These are phyloP conservation scores for Aspergillus costaricaensis DNA, from an alignment of 2,329 filamentous ascomycete genomes.

Conservation along the genomic window DNA sequence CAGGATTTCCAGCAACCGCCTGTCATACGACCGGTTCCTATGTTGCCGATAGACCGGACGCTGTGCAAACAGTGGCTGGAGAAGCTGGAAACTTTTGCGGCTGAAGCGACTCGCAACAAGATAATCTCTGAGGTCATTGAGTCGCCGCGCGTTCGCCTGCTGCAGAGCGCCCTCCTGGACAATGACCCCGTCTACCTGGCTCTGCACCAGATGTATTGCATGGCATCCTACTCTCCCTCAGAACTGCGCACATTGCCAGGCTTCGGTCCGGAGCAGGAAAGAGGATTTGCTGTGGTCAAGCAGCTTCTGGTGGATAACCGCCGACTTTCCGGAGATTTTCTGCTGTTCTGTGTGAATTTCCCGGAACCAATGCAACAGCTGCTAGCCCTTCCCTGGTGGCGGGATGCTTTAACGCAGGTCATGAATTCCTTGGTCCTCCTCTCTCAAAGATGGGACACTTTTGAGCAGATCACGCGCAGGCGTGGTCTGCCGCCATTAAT, in stretches of 20 bases:
- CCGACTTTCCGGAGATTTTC: slow-evolving; percentile 40
- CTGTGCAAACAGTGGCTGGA: not conserved
- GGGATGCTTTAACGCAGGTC: slow-evolving; percentile 39
- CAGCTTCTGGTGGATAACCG: slow-evolving; percentile 52
- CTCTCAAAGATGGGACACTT: slow-evolving; percentile 41
- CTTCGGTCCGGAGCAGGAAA: slow-evolving; percentile 30
- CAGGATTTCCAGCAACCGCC: not conserved
- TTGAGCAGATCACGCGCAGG: slow-evolving; percentile 34
- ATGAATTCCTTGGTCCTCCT: slow-evolving; percentile 50
- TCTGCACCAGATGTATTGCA: slow-evolving; percentile 66
- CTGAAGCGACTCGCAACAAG: slow-evolving; percentile 19
- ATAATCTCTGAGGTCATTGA: slow-evolving; percentile 41
- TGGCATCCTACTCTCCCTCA: slow-evolving; percentile 49
- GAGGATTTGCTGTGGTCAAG: slow-evolving; percentile 41
- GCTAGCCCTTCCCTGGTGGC: slow-evolving; percentile 36
- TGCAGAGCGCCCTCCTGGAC: slow-evolving; percentile 57
- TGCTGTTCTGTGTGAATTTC: slow-evolving; percentile 52
- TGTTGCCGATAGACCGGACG: not conserved
- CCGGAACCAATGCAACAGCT: slow-evolving; percentile 42
- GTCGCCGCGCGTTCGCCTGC: slow-evolving; percentile 53
- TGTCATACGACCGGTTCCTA: not conserved
- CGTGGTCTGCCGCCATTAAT: slow-evolving; percentile 58
- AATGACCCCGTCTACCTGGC: slow-evolving; percentile 66
- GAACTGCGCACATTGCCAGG: slow-evolving; percentile 42
- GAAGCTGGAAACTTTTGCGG: slow-evolving; percentile 23